Evolutionary conservation across 768 basidiomycete species (phyloP).

Genomic region (Lactarius hengduanensis): DNA sequence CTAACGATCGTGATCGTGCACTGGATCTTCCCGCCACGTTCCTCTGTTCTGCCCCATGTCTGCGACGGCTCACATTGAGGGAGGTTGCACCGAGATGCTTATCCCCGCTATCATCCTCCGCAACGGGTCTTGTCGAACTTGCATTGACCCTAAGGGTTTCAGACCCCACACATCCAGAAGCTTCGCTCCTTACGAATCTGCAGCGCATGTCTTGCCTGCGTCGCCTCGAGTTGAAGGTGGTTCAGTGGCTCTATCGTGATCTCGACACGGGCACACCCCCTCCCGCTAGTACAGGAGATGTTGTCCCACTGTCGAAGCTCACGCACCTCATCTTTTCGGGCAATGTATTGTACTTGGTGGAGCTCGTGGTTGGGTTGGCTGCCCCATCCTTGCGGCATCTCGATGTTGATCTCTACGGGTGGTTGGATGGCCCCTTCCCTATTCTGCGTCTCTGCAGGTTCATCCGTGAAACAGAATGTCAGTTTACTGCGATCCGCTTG

Average conservation of each 20-base stretch:
- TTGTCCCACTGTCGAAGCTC: neutral
- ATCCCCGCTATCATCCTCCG: too few species aligned
- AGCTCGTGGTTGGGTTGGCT: neutral
- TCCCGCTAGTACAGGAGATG: neutral
- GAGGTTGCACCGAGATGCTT: too few species aligned
- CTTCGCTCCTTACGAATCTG: neutral
- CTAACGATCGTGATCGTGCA: too few species aligned
- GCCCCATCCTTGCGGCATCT: conserved; percentile 5
- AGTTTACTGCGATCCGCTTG: neutral
- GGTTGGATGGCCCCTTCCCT: neutral
- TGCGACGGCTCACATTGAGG: too few species aligned
- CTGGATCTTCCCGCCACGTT: too few species aligned
- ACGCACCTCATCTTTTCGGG: neutral
- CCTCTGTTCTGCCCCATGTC: too few species aligned
- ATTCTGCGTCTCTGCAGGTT: neutral
- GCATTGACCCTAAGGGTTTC: too few species aligned
- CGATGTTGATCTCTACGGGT: neutral
- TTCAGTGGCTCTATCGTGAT: neutral
- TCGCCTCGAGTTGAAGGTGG: neutral
- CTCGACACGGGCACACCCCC: too few species aligned
- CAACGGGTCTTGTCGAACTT: too few species aligned
- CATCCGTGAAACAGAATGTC: neutral
- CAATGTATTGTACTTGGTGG: neutral
- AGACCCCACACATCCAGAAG: neutral
- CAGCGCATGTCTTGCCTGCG: neutral